Conservation (phyloP, 768 basidiomycete species). For the Russula compacta region DNA sequence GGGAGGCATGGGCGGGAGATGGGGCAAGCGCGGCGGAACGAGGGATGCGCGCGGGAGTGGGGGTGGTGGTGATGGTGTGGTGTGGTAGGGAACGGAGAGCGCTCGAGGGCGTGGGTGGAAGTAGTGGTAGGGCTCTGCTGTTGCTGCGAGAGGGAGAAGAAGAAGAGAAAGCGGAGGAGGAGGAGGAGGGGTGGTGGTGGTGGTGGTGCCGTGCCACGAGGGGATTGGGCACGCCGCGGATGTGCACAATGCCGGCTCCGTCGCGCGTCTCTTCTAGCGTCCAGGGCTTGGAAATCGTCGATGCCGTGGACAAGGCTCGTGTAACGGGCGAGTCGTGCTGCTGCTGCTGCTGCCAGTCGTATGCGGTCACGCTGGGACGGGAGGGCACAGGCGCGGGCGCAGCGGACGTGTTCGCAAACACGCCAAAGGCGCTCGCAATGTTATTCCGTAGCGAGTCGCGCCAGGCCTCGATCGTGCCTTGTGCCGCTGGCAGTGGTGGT, state of each 20-base stretch:
- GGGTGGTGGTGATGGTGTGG: too few species aligned
- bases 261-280: constrained; percentile 34
- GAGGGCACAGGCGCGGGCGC: not conserved
- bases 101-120: not conserved
- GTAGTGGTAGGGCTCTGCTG: not conserved
- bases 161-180: not conserved
- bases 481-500: too few species aligned
- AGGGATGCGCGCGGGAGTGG: not conserved
- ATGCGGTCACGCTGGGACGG: not conserved
- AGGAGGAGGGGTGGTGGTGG: too few species aligned
- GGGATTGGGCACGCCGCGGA: constrained; percentile 23
- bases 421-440: constrained; percentile 14
- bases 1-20: not conserved
- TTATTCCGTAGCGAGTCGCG: constrained; percentile 14
- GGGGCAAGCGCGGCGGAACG: constrained; percentile 1
- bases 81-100: not conserved
- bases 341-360: not conserved
- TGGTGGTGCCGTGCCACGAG: not conserved
- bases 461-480: constrained; percentile 11
- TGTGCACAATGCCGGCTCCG: constrained; percentile 32
- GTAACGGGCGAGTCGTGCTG: not conserved
- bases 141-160: not conserved
- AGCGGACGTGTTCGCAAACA: not conserved
- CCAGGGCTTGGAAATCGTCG: constrained; percentile 27
- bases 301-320: not conserved